Evolutionary conservation across 1,284 basidiomycete genomes (phyloP).

Genomic region (Trametes polyzona): DNA sequence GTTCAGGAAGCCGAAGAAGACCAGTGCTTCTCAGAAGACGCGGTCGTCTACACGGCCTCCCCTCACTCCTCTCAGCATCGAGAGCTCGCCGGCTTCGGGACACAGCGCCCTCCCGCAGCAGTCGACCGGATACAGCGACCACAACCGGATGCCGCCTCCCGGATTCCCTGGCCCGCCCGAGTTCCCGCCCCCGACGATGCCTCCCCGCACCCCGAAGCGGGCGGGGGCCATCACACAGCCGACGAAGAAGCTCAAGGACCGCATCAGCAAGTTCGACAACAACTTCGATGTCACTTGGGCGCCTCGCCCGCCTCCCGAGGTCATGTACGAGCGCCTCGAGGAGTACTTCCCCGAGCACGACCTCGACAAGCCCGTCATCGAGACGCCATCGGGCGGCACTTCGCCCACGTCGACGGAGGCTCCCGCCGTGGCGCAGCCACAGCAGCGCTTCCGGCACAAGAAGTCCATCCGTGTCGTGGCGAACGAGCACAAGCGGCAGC

Average conservation of each 20-base stretch:
- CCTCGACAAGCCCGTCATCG: conserved; percentile 94
- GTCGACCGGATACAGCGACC: conserved; percentile 19
- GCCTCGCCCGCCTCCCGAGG: conserved; percentile 90
- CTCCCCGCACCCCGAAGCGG: conserved; percentile 20
- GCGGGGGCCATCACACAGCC: conserved; percentile 23
- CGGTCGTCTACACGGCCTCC: conserved; percentile 24
- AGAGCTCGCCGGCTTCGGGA: conserved; percentile 28
- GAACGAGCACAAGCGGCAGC: conserved; percentile 74
- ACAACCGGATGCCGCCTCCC: conserved; percentile 21
- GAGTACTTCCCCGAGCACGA: conserved; percentile 97
- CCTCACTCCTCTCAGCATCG: conserved; percentile 34
- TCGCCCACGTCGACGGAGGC: conserved; percentile 76
- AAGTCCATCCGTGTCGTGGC: conserved; percentile 95
- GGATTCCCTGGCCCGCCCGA: conserved; percentile 30
- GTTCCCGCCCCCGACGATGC: conserved; percentile 26
- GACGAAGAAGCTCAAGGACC: conserved; percentile 37
- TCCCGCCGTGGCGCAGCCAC: conserved; percentile 41
- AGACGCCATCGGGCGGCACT: conserved; percentile 77
- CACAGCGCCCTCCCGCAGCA: conserved; percentile 21
- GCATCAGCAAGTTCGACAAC: conserved; percentile 64
- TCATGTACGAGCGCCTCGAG: conserved; percentile 92
- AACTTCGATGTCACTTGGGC: conserved; percentile 73
- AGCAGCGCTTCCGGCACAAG: conserved; percentile 58
- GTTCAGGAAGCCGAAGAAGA: conserved; percentile 30
- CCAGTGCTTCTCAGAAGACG: conserved; percentile 17